Evolutionary conservation across 306 rosid species (phyloP).

Genomic region (Dalbergia oliveri): DNA sequence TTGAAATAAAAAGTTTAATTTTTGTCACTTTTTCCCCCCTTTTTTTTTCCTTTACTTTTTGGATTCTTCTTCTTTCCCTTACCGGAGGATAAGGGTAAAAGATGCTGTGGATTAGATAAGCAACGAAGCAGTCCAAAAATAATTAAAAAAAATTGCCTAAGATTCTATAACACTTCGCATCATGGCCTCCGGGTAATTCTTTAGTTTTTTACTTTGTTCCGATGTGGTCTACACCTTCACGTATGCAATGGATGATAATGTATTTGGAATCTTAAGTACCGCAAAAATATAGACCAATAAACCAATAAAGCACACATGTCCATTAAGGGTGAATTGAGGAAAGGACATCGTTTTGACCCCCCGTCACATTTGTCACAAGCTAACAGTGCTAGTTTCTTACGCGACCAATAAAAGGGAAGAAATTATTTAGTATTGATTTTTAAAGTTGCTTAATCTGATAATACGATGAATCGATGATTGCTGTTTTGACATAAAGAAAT

Average conservation of each 20-base stretch:
- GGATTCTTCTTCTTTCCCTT: conserved; percentile 34
- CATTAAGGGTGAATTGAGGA: no score
- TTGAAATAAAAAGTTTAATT: neutral
- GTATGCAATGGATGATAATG: neutral
- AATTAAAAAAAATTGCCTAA: conserved; percentile 18
- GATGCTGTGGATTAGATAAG: conserved; percentile 11
- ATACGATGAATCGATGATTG: neutral
- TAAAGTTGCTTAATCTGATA: neutral
- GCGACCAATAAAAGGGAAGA: neutral
- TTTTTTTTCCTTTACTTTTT: conserved; percentile 31
- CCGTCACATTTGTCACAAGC: neutral
- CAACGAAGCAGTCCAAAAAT: neutral
- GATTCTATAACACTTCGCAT: conserved; percentile 23
- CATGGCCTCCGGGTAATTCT: conserved; percentile 21
- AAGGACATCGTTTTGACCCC: no score
- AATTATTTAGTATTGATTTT: no score
- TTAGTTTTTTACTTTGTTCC: conserved; percentile 34
- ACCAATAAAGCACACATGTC: no score
- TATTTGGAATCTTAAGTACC: neutral
- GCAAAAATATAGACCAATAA: no score
- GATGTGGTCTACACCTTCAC: conserved; percentile 24
- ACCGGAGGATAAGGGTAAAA: conserved; percentile 18
- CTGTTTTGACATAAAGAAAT: neutral
- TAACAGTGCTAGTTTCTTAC: neutral
- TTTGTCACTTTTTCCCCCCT: neutral